A percentile compares a stretch with the other conserved stretches of the same genome.
These are phyloP conservation scores for Schwanniomyces etchellsii DNA, from an alignment of 1,139 yeast species.

Conservation along the genomic window DNA sequence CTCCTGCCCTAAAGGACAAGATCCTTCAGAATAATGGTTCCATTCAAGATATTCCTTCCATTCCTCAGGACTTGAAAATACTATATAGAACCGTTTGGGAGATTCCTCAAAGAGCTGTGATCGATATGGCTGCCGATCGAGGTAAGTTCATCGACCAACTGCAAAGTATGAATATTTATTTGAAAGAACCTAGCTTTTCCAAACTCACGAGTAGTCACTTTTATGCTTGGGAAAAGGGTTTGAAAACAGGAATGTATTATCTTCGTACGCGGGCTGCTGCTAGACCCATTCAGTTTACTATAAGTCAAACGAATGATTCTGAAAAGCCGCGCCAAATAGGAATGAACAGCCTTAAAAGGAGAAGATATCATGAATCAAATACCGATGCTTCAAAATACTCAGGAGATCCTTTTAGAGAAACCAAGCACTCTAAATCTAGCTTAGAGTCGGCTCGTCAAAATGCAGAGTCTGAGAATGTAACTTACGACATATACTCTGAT, in stretches of 20 bases:
- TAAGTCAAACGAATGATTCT: slow-evolving; percentile 38
- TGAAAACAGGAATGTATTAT: slow-evolving; percentile 61
- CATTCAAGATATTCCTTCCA: slow-evolving; percentile 43
- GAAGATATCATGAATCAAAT: slow-evolving; percentile 3
- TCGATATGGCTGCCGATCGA: slow-evolving; percentile 60
- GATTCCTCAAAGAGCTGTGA: slow-evolving; percentile 49
- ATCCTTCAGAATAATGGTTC: slow-evolving; percentile 52
- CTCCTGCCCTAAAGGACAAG: slow-evolving; percentile 45
- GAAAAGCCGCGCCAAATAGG: slow-evolving; percentile 2
- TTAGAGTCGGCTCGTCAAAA: too few species aligned
- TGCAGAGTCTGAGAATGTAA: too few species aligned
- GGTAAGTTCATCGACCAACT: slow-evolving; percentile 57
- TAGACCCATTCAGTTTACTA: slow-evolving; percentile 88
- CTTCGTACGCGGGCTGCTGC: slow-evolving; percentile 87
- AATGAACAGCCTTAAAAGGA: slow-evolving; percentile 3
- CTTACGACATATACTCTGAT: too few species aligned
- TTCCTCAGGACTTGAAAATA: slow-evolving; percentile 47
- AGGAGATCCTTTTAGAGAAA: too few species aligned
- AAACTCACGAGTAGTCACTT: slow-evolving; percentile 57
- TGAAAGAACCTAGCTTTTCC: slow-evolving; percentile 52
- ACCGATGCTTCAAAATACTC: too few species aligned
- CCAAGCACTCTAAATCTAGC: too few species aligned
- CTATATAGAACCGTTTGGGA: slow-evolving; percentile 61
- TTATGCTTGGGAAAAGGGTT: slow-evolving; percentile 59
- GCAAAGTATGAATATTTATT: slow-evolving; percentile 53